Evolutionary conservation across 176 grass and related monocot species (phyloP), one percentile per base, ranked within the genome.

Genomic region (Paspalum vaginatum): DNA sequence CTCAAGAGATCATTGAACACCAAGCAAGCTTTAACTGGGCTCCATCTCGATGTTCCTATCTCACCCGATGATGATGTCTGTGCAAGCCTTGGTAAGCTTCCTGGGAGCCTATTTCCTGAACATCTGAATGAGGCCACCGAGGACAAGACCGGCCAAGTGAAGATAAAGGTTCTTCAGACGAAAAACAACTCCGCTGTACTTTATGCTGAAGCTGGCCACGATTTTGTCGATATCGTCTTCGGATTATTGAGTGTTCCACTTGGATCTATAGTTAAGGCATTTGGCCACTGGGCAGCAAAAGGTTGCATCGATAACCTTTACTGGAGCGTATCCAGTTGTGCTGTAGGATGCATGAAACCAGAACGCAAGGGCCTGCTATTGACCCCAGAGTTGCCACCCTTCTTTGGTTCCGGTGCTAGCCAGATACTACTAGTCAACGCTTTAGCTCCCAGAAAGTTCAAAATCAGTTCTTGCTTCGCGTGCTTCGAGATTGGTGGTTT

Each of bases 1-100:
- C 81, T 83, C 2, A 83, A 44, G 71, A 83, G 70, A 18, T 74
- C 84, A 68, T 6, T 86, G 61, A 58, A 41, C 20, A 59, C 70
- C 48, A 66, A 46, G 37, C 59, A 81, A 1, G 14, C 78, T 27
- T 75, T 81, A 43, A 61, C 78, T 2, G 62, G 15, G 8, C 61
- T 32, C 15, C 59, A 49, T 59, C 68, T 81, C 7, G 42, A 75
- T 14, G 43, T 26, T n/a, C 40, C 20, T 21, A 42, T 41, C 4
- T 0, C 42, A 11, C 1, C 8, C 6, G 61, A 76, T 17, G 84
- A 59, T 25, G 37, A n/a, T n/a, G n/a, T n/a, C n/a, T n/a, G n/a
- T n/a, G n/a, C 51, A 4, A 5, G 0, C 1, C 62, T 60, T 1
- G 1, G 7, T 76, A n/a, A 15, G 9, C 9, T 27, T 4, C 51